phyloP scores from a whole-genome alignment of 1,139 yeast genomes.

The Debaryomyces robertsiae region DNA sequence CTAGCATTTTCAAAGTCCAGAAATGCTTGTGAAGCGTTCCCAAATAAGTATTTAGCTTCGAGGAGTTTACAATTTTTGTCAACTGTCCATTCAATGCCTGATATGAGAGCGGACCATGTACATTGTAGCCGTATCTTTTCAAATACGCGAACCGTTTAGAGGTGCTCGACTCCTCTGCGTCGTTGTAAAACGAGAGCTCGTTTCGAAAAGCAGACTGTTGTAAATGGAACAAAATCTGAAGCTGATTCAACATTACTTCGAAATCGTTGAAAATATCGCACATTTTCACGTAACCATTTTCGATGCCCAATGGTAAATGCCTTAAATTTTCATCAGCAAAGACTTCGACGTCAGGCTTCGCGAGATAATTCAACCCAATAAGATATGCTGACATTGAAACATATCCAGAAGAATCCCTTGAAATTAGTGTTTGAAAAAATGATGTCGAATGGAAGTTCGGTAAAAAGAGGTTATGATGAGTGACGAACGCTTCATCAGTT shows the following conservation, averaged over 20 bases:
- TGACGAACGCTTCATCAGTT: constrained; percentile 33
- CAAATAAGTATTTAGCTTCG: constrained; percentile 19
- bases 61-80: constrained; percentile 20
- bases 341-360: constrained; percentile 17
- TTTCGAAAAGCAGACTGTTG: constrained; percentile 17
- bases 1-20: constrained; percentile 31
- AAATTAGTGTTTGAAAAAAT: constrained; percentile 38
- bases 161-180: not conserved
- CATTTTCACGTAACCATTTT: constrained; percentile 32
- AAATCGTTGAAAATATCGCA: constrained; percentile 24
- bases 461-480: constrained; percentile 39
- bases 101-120: constrained; percentile 34
- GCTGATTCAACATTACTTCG: constrained; percentile 39
- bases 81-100: constrained; percentile 21
- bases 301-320: constrained; percentile 29
- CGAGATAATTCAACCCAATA: constrained; percentile 36
- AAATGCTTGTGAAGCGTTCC: constrained; percentile 21
- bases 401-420: constrained; percentile 38
- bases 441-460: constrained; percentile 39
- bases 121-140: constrained; percentile 37
- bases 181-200: constrained; percentile 1
- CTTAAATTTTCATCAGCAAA: constrained; percentile 7
- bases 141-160: constrained; percentile 25
- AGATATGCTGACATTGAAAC: constrained; percentile 38
- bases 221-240: constrained; percentile 35